A percentile compares a stretch with the other conserved stretches of the same genome.
phyloP scores from a whole-genome alignment of 768 basidiomycete genomes.

The Lanmaoa rubissima region DNA sequence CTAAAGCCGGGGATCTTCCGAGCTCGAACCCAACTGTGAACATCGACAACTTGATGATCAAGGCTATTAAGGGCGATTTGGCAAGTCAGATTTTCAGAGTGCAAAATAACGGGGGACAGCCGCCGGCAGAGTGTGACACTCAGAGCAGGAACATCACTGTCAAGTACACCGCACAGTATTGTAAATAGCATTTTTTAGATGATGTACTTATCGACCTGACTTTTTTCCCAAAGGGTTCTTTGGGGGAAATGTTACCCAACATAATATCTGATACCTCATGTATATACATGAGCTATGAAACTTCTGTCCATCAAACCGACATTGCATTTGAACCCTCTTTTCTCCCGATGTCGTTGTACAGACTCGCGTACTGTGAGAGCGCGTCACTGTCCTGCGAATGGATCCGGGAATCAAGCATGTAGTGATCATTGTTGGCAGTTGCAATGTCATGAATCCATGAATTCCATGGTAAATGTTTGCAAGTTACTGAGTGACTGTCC shows the following conservation, averaged over 20 bases:
- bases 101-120: conserved; percentile 51
- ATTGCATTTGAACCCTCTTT: not conserved
- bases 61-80: conserved; percentile 44
- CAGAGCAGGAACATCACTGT: conserved; percentile 44
- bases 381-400: not conserved
- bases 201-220: not conserved
- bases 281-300: too few species aligned
- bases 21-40: conserved; percentile 43
- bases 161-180: conserved; percentile 53
- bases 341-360: too few species aligned
- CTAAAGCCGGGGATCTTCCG: conserved; percentile 40
- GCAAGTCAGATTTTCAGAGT: conserved; percentile 52
- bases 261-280: not conserved
- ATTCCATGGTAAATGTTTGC: not conserved
- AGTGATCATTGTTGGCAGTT: not conserved
- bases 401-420: not conserved
- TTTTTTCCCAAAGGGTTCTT: not conserved
- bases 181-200: conserved; percentile 32
- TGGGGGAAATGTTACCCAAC: not conserved
- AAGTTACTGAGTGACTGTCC: not conserved
- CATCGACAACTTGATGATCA: conserved; percentile 57
- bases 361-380: too few species aligned
- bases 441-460: not conserved
- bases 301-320: not conserved
- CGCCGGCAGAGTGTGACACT: conserved; percentile 48